Percentiles rank a stretch among this genome's conserved stretches.
These are phyloP conservation scores for Aeschynomene evenia DNA, from an alignment of 306 rosid genomes.

Conservation along the genomic window DNA sequence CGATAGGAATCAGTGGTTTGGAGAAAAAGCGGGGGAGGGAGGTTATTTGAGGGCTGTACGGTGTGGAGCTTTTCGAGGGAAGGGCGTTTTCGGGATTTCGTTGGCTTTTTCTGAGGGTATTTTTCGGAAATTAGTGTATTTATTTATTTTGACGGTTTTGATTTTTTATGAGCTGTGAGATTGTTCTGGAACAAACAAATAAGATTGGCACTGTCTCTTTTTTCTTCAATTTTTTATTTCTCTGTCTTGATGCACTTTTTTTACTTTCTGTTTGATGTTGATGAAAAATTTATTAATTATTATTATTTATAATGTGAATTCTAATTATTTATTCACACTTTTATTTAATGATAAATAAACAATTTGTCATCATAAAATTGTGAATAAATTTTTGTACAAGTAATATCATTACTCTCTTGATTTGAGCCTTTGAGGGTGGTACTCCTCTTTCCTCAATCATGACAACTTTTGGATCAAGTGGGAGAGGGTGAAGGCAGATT, in stretches of 20 bases:
- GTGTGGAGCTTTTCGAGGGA: background rate
- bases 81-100: background rate
- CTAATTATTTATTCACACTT: too few species aligned
- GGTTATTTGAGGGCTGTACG: background rate
- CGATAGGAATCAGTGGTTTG: too few species aligned
- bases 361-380: too few species aligned
- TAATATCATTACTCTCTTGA: too few species aligned
- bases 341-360: too few species aligned
- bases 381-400: too few species aligned
- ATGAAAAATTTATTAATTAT: too few species aligned
- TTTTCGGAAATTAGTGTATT: background rate
- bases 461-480: background rate
- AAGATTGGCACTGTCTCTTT: background rate
- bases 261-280: too few species aligned
- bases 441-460: background rate
- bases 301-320: too few species aligned
- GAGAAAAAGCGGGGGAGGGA: background rate
- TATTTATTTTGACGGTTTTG: too few species aligned
- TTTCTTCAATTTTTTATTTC: background rate
- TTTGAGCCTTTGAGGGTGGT: background rate
- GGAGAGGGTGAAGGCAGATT: too few species aligned
- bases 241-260: too few species aligned
- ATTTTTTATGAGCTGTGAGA: background rate
- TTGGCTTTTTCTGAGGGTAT: background rate
- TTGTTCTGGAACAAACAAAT: background rate